Evolutionary conservation across 495 filamentous ascomycete genomes (phyloP).

Genomic region (Evansstolkia leycettana): DNA sequence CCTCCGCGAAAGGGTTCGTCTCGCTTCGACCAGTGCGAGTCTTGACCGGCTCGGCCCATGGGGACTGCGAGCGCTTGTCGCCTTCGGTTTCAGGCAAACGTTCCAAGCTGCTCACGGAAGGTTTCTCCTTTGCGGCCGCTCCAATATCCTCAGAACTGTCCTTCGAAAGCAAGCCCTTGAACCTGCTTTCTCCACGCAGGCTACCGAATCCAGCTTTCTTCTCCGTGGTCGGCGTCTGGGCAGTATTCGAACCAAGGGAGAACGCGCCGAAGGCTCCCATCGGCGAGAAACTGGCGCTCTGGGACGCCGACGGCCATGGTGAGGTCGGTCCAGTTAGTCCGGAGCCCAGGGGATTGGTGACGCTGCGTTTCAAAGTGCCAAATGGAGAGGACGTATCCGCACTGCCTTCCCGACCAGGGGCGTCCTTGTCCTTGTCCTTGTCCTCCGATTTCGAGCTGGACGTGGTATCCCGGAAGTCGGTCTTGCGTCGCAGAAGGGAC

Average conservation of each 20-base stretch:
- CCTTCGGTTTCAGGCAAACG: conserved; percentile 40
- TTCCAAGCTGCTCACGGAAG: conserved; percentile 38
- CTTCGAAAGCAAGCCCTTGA: conserved; percentile 73
- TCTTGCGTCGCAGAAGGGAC: conserved; percentile 61
- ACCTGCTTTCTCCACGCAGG: conserved; percentile 62
- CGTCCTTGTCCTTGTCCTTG: conserved; percentile 35
- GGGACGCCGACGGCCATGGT: conserved; percentile 54
- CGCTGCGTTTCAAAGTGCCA: conserved; percentile 54
- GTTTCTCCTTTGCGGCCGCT: conserved; percentile 40
- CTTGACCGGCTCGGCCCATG: conserved; percentile 40
- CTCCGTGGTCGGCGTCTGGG: conserved; percentile 44
- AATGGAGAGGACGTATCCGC: conserved; percentile 42
- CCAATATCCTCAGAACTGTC: conserved; percentile 56
- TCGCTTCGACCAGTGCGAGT: conserved; percentile 50
- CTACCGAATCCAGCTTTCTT: conserved; percentile 59
- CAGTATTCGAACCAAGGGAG: conserved; percentile 38
- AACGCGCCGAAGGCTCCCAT: conserved; percentile 89
- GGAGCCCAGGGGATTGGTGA: conserved; percentile 48
- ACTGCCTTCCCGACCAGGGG: conserved; percentile 15
- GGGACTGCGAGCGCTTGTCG: conserved; percentile 31
- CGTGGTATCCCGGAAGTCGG: conserved; percentile 45
- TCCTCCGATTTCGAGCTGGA: conserved; percentile 21
- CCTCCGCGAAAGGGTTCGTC: conserved; percentile 70
- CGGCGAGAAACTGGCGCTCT: conserved; percentile 46
- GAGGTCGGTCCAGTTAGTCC: conserved; percentile 42